These are phyloP conservation scores for Lagerstroemia speciosa DNA, from an alignment of 345 rosid species.

Conservation along the genomic window DNA sequence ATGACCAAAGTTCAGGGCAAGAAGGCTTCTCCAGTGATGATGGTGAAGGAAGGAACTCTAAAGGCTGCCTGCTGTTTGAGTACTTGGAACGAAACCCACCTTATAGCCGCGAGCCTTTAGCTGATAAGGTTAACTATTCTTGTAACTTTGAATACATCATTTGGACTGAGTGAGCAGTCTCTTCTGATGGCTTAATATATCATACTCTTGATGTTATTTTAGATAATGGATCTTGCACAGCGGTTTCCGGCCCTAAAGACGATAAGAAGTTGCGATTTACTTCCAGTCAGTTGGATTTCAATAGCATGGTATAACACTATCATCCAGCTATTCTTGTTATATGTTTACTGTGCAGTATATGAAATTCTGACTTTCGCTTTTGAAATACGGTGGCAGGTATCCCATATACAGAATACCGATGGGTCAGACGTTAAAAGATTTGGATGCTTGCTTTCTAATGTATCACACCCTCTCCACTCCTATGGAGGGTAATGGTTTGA, in stretches of 20 bases:
- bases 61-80: conserved; percentile 50
- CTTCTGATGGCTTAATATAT: not conserved
- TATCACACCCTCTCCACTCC: conserved; percentile 68
- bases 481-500: conserved; percentile 29
- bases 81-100: conserved; percentile 71
- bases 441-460: conserved; percentile 91
- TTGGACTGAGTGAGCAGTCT: not conserved
- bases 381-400: conserved; percentile 35
- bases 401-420: conserved; percentile 92
- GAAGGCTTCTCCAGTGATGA: conserved; percentile 69
- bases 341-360: not conserved
- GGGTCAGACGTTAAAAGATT: conserved; percentile 76
- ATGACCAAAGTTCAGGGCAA: conserved; percentile 22
- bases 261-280: conserved; percentile 63
- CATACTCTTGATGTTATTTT: not conserved
- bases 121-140: conserved; percentile 42
- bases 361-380: conserved; percentile 1
- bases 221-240: conserved; percentile 63
- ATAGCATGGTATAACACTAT: conserved; percentile 64
- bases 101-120: conserved; percentile 75
- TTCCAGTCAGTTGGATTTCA: conserved; percentile 76
- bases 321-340: not conserved
- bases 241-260: conserved; percentile 55
- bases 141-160: not conserved
- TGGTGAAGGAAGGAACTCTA: conserved; percentile 44